Percentiles rank a stretch among this genome's conserved stretches.
phyloP scores from a whole-genome alignment of 805 yeast genomes.

The Lachancea sp. region DNA sequence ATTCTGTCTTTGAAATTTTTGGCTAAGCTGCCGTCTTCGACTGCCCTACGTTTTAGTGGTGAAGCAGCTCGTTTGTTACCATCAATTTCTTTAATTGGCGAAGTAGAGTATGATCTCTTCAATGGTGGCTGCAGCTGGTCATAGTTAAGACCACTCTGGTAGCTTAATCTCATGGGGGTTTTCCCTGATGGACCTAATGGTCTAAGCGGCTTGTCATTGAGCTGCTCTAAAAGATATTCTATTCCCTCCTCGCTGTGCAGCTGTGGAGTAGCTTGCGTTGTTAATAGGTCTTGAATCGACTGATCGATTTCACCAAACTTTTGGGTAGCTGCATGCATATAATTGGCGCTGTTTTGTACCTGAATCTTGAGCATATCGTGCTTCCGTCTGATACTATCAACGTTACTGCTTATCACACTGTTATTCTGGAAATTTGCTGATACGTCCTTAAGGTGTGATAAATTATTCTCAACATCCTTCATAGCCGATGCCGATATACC shows the following conservation, averaged over 20 bases:
- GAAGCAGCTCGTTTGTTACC: conserved; percentile 6
- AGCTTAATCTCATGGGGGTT: conserved; percentile 14
- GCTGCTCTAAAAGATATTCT: conserved; percentile 11
- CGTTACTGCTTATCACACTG: conserved; percentile 14
- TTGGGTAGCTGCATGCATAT: conserved; percentile 10
- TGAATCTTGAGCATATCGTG: conserved; percentile 11
- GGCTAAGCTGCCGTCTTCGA: not conserved
- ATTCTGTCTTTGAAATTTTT: not conserved
- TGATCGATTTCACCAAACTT: conserved; percentile 10
- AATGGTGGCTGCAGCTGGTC: not conserved
- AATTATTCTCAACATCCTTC: conserved; percentile 15
- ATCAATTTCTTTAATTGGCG: conserved; percentile 10
- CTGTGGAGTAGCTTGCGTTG: conserved; percentile 1
- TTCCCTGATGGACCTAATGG: conserved; percentile 18
- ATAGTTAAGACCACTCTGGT: not conserved
- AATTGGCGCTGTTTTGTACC: conserved; percentile 7
- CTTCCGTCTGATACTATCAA: conserved; percentile 17
- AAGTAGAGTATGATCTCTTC: conserved; percentile 6
- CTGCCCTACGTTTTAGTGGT: conserved; percentile 8
- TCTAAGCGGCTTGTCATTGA: conserved; percentile 12
- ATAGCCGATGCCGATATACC: conserved; percentile 16
- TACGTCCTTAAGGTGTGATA: conserved; percentile 15
- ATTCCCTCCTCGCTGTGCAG: conserved; percentile 7
- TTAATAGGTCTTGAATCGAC: conserved; percentile 8
- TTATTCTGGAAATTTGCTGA: conserved; percentile 12